Percentiles rank a stretch among this genome's conserved stretches.
Evolutionary conservation across 1,284 basidiomycete genomes (phyloP).

Genomic region (Austroboletus novae-zelandiae): DNA sequence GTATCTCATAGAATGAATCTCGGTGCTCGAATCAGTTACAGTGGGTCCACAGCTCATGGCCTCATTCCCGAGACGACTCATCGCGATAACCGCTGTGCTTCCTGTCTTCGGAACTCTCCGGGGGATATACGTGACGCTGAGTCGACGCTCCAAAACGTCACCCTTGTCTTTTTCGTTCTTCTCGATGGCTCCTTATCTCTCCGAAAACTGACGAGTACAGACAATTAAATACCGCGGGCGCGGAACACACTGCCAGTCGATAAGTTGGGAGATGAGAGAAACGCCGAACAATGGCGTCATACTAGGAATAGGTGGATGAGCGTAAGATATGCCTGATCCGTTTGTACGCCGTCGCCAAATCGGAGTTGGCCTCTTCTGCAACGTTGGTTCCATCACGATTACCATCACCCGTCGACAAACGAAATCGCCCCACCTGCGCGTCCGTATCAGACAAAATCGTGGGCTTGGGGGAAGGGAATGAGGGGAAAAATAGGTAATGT

Average conservation of each 20-base stretch:
- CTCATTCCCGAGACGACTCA: slow-evolving; percentile 3
- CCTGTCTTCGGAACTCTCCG: slow-evolving; percentile 13
- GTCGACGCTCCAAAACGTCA: slow-evolving; percentile 7
- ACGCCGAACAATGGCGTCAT: slow-evolving; percentile 17
- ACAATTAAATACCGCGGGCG: neutral
- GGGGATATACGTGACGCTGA: slow-evolving; percentile 9
- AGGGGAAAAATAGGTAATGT: neutral
- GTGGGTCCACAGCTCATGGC: neutral
- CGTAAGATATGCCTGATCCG: slow-evolving; percentile 10
- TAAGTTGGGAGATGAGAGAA: slow-evolving; percentile 1
- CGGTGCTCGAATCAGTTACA: no score
- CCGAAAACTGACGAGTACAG: neutral
- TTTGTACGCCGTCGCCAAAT: slow-evolving; percentile 5
- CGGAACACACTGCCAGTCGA: neutral
- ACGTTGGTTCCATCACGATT: slow-evolving; percentile 2
- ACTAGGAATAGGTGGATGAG: neutral
- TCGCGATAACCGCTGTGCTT: slow-evolving; percentile 15
- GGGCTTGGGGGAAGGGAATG: slow-evolving; percentile 12
- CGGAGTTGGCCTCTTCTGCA: slow-evolving; percentile 7
- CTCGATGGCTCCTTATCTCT: neutral
- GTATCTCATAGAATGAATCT: no score
- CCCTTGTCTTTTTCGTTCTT: neutral
- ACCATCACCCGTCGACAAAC: slow-evolving; percentile 1
- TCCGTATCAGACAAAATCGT: slow-evolving; percentile 2
- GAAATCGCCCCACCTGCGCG: neutral